Evolutionary conservation across 441 rosid species (phyloP).

Genomic region (Viola pubescens): DNA sequence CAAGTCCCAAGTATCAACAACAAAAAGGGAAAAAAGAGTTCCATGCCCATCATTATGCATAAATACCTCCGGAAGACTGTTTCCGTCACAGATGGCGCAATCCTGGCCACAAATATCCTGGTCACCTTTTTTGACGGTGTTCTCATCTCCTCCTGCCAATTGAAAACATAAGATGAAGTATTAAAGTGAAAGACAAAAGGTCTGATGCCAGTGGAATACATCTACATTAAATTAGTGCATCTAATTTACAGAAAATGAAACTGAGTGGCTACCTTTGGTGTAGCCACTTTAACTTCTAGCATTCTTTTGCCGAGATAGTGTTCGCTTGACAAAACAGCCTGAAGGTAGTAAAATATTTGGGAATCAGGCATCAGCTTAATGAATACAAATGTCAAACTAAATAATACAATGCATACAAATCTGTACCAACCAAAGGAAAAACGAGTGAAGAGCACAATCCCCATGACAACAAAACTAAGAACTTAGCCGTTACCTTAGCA

Average conservation of each 20-base stretch:
- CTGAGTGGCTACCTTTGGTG: slow-evolving; percentile 63
- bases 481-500: slow-evolving; percentile 49
- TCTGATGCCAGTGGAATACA: background rate
- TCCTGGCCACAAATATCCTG: slow-evolving; percentile 90
- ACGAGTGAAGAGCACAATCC: background rate
- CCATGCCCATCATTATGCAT: background rate
- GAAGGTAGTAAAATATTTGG: slow-evolving; percentile 17
- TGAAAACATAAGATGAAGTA: slow-evolving; percentile 6
- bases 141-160: slow-evolving; percentile 88
- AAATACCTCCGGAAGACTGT: slow-evolving; percentile 62
- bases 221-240: slow-evolving; percentile 7
- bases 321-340: slow-evolving; percentile 60
- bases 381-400: background rate
- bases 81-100: slow-evolving; percentile 73
- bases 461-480: background rate
- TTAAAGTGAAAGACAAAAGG: background rate
- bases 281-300: slow-evolving; percentile 87
- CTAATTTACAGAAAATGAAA: background rate
- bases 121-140: slow-evolving; percentile 70
- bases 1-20: slow-evolving; percentile 3
- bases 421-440: background rate
- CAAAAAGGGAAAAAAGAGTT: background rate
- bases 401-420: background rate
- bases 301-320: slow-evolving; percentile 78
- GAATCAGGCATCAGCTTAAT: background rate